Evolutionary conservation across 352 stramenopile species (phyloP), one percentile per base, ranked within the genome.

Genomic region (Pythium phragmiticola): DNA sequence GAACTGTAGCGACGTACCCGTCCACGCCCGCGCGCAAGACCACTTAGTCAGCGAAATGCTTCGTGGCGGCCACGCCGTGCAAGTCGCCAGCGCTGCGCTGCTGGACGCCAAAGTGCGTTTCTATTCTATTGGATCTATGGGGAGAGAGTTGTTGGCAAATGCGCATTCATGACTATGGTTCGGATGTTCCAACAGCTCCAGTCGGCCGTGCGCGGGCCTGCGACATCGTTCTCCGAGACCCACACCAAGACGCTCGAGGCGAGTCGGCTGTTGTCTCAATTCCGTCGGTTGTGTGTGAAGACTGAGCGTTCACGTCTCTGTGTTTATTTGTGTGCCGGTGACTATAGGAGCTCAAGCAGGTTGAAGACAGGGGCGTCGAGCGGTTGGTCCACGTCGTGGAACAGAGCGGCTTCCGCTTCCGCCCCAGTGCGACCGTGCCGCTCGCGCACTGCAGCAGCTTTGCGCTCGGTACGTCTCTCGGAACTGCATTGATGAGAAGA

Each of bases 21-120:
- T 43, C 6, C 53, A 60, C 1, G 76, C 81, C 16, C 72, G 74
- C 11, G n/a, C 43, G 28, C 71, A 76, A 13, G 75, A 90, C 51
- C 14, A 69, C 23, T 71, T 73, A 39, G 63, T 82, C 46, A 89
- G 84, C 70, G 73, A 87, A 63, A 92, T 92, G 84, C 49, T 90
- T 55, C 84, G 84, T 23, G 76, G 75, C 42, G 84, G 80, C 56
- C 84, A 90, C 66, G 81, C 78, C 17, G 48, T 88, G 12, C 83
- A 92, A 50, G 51, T 80, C 46, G 78, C 82, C 11, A 87, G 68
- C 60, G 66, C 66, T 39, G 78, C 71, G 34, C 51, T 91, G 47
- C 56, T 91, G 14, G 51, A 76, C 30, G 78, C 73, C 6, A 81
- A 79, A 65, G 82, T 83, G 7, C 14, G 43, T 7, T 16, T 28